Base-by-base conservation (phyloP, 176 grass and related monocot genomes). In the Triticum dicoccoides region DNA sequence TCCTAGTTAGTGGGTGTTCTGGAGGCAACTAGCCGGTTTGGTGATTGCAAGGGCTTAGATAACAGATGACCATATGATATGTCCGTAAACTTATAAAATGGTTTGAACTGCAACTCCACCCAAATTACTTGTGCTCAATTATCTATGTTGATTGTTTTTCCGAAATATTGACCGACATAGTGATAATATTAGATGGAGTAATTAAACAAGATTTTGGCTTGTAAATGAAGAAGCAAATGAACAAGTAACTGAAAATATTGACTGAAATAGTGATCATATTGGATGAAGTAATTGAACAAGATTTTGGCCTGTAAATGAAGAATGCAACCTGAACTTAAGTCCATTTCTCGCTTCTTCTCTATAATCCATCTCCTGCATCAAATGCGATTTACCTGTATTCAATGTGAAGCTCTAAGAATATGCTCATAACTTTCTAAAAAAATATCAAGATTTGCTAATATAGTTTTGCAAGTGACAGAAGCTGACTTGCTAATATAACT, bases 301-400 rank as follows among this genome's bases (percentile, higher is more conserved):
- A 78, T 41, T 77, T 70, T 79, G 54, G 76, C 54, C 64, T 65
- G 18, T 79, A 62, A 56, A 75, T 61, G n/a, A 73, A 88, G 64
- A 89, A 83, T 82, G 32, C 20, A 87, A 98, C 96, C 91, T 98
- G 90, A 98, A 98, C 70, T 92, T 94, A 59, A 91, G 80, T 83
- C 96, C 96, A 86, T 94, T 98, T 92, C 84, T 91, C 37, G 96
- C 96, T 94, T 98, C 96, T 92, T 88, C 91, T 86, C 82, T 93
- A 81, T 98, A 98, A 94, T 98, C 93, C 96, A 98, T 95, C 96
- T 98, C 93, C 96, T 98, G 96, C 96, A 98, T 95, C 75, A 95
- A 98, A 98, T 91, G 90, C 84, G 91, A 94, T 95, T 94, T 89
- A 94, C 96, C 96, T 98, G 96, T 98, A 95, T 98, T 98, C 96